A percentile compares a stretch with the other conserved stretches of the same genome.
Conservation (phyloP, 139 green algal species). For the Tetradesmus obliquus region DNA sequence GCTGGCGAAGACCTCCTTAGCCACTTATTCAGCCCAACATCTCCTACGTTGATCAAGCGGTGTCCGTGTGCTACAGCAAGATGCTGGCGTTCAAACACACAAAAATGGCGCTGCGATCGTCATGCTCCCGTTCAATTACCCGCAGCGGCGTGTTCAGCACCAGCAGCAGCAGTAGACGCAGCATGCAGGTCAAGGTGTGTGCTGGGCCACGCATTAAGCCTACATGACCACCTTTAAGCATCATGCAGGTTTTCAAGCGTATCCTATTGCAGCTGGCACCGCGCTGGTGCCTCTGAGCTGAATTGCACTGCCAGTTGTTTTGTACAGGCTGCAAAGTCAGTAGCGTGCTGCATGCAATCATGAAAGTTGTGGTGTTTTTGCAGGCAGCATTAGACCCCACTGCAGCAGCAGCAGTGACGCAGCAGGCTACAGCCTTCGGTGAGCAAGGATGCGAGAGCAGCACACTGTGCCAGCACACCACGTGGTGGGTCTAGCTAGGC, state of each 20-base stretch:
- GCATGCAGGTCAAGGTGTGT: constrained; percentile 31
- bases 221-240: neutral
- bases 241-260: too few species aligned
- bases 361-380: neutral
- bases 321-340: too few species aligned
- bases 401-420: constrained; percentile 41
- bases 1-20: neutral
- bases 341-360: neutral
- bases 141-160: neutral
- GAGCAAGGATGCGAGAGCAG: neutral
- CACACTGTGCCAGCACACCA: too few species aligned
- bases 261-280: neutral
- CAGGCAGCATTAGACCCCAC: constrained; percentile 17
- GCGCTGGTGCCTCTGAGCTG: neutral
- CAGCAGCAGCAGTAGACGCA: constrained; percentile 7
- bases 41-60: neutral
- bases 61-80: neutral
- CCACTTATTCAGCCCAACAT: neutral
- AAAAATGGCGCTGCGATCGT: neutral
- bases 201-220: neutral
- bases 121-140: neutral
- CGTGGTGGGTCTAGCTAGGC: too few species aligned
- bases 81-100: neutral
- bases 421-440: constrained; percentile 46
- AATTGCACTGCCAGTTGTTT: neutral